These are phyloP conservation scores for Leptographium lundbergii DNA, from an alignment of 2,329 filamentous ascomycete species.

Conservation along the genomic window DNA sequence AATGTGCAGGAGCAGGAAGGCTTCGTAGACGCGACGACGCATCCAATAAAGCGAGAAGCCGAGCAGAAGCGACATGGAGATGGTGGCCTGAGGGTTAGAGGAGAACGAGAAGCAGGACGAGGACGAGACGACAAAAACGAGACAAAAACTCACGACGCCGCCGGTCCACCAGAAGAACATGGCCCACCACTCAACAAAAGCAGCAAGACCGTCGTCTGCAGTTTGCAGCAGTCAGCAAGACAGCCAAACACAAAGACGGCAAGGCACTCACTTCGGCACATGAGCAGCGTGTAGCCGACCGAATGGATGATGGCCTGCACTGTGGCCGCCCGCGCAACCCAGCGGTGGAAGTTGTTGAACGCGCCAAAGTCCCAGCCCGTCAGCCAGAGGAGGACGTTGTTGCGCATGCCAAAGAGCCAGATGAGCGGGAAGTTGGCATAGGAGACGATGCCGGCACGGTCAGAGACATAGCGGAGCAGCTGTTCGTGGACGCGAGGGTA, in stretches of 20 bases:
- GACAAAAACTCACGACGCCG: slow-evolving; percentile 5
- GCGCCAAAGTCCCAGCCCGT: slow-evolving; percentile 58
- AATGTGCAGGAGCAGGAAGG: slow-evolving; percentile 32
- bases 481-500: slow-evolving; percentile 5
- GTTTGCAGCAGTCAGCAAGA: background rate
- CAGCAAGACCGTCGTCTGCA: background rate
- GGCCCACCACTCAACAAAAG: background rate
- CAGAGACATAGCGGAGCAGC: slow-evolving; percentile 11
- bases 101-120: background rate
- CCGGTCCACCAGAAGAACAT: slow-evolving; percentile 10
- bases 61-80: slow-evolving; percentile 32
- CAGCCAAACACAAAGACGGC: background rate
- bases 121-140: background rate
- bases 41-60: slow-evolving; percentile 38
- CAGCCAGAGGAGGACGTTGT: slow-evolving; percentile 52
- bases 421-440: slow-evolving; percentile 10
- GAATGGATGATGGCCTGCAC: slow-evolving; percentile 52
- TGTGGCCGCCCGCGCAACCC: slow-evolving; percentile 49
- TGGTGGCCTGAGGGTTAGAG: slow-evolving; percentile 19
- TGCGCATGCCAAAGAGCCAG: slow-evolving; percentile 48
- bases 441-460: slow-evolving; percentile 12
- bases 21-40: slow-evolving; percentile 38
- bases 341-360: slow-evolving; percentile 56
- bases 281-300: slow-evolving; percentile 37
- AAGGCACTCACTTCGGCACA: slow-evolving; percentile 16